Conservation (phyloP, 2,329 filamentous ascomycete genomes). For the Arthrinium phaeospermum region DNA sequence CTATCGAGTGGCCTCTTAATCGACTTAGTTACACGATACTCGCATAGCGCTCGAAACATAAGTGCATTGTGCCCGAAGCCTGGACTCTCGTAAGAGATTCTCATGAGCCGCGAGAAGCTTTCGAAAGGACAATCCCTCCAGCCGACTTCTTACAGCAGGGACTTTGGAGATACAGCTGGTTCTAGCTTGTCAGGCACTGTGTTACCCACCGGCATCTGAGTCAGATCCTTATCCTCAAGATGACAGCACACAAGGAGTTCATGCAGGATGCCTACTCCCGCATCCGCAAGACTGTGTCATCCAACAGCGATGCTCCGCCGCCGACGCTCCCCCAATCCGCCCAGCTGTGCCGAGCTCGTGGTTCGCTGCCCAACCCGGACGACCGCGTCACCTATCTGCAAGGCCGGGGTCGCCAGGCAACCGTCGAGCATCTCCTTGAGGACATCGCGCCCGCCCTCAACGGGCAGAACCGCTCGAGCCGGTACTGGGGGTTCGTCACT, state of each 20-base stretch:
- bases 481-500: slow-evolving; percentile 90
- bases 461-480: slow-evolving; percentile 65
- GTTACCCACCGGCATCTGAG: background rate
- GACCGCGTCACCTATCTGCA: slow-evolving; percentile 39
- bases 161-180: background rate
- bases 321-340: slow-evolving; percentile 46
- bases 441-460: slow-evolving; percentile 67
- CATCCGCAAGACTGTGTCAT: background rate
- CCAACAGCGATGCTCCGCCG: slow-evolving; percentile 25
- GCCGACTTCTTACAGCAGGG: background rate
- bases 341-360: slow-evolving; percentile 44
- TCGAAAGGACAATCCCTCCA: background rate
- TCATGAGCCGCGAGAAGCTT: background rate
- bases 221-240: background rate
- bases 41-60: background rate
- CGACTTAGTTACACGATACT: slow-evolving; percentile 1
- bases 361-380: slow-evolving; percentile 44
- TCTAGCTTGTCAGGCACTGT: background rate
- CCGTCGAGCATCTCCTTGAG: slow-evolving; percentile 50
- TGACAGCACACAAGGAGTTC: background rate
- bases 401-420: slow-evolving; percentile 36
- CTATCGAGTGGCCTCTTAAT: background rate
- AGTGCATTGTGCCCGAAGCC: background rate
- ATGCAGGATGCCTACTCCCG: slow-evolving; percentile 16
- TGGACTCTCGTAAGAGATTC: background rate